Evolutionary conservation across 257 asterid genomes (phyloP).

Genomic region (Plantago elongata): DNA sequence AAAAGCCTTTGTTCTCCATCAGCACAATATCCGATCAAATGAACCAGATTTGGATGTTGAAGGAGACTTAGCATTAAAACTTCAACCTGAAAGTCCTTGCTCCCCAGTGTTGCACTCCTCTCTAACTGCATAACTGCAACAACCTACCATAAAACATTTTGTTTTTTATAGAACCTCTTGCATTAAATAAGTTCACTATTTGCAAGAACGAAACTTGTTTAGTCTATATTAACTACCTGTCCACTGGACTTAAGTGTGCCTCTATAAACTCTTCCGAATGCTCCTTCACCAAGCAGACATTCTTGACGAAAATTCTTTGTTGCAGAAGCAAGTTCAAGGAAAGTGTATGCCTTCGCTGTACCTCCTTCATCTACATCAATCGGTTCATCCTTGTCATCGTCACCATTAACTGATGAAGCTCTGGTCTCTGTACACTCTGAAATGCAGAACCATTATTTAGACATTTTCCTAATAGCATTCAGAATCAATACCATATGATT

Average conservation of each 20-base stretch:
- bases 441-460: slow-evolving; percentile 8
- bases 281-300: slow-evolving; percentile 75
- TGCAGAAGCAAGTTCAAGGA: slow-evolving; percentile 90
- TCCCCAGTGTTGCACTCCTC: slow-evolving; percentile 65
- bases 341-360: slow-evolving; percentile 55
- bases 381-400: slow-evolving; percentile 17
- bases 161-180: not conserved
- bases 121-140: slow-evolving; percentile 83
- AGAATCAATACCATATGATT: not conserved
- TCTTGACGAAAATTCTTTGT: slow-evolving; percentile 83
- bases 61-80: slow-evolving; percentile 61
- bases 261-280: slow-evolving; percentile 65
- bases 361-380: slow-evolving; percentile 25
- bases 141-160: slow-evolving; percentile 24
- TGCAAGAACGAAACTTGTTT: not conserved
- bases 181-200: not conserved
- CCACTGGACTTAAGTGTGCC: slow-evolving; percentile 58
- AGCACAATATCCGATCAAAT: slow-evolving; percentile 82
- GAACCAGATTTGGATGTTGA: slow-evolving; percentile 65
- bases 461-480: not conserved
- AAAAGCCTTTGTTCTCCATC: slow-evolving; percentile 95
- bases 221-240: slow-evolving; percentile 37
- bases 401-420: slow-evolving; percentile 19
- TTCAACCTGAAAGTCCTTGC: slow-evolving; percentile 67
- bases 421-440: slow-evolving; percentile 14